Conservation (phyloP, 352 stramenopile genomes). For the Phytophthora parvispora region DNA sequence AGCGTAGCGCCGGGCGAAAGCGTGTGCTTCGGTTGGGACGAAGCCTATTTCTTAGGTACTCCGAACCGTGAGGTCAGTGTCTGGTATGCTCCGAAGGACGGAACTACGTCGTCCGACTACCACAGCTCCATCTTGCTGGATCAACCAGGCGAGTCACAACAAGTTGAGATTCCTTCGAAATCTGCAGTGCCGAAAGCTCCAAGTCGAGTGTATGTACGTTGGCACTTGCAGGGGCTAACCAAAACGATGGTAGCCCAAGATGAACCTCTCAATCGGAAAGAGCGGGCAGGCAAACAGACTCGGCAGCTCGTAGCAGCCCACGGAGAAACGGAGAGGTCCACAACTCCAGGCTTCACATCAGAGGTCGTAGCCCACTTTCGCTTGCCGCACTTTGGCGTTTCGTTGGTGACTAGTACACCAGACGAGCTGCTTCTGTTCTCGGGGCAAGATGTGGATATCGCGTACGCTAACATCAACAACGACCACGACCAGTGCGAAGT, state of each 20-base stretch:
- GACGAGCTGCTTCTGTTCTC: slow-evolving; percentile 85
- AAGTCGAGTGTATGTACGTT: slow-evolving; percentile 74
- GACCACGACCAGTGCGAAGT: slow-evolving; percentile 88
- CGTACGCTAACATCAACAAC: slow-evolving; percentile 69
- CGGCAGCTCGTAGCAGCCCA: slow-evolving; percentile 52
- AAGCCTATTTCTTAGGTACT: slow-evolving; percentile 81
- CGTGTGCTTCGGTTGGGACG: slow-evolving; percentile 88
- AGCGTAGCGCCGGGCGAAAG: slow-evolving; percentile 76
- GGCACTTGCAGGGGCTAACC: slow-evolving; percentile 85
- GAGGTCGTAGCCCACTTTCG: slow-evolving; percentile 67
- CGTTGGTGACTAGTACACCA: slow-evolving; percentile 76
- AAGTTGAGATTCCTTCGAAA: slow-evolving; percentile 67
- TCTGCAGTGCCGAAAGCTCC: slow-evolving; percentile 28
- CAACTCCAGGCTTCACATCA: slow-evolving; percentile 46
- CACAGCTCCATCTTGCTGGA: slow-evolving; percentile 77
- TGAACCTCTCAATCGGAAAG: slow-evolving; percentile 54
- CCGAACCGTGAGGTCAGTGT: slow-evolving; percentile 73
- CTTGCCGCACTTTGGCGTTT: slow-evolving; percentile 76
- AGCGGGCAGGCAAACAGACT: slow-evolving; percentile 56
- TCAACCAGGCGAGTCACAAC: slow-evolving; percentile 70
- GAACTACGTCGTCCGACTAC: slow-evolving; percentile 42
- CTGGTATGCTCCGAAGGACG: slow-evolving; percentile 56
- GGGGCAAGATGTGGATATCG: slow-evolving; percentile 71
- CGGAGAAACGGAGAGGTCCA: slow-evolving; percentile 12
- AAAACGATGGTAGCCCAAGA: slow-evolving; percentile 88